Percentiles rank a stretch among this genome's conserved stretches.
Conservation (phyloP, 371 early-diverging fungal species). For the Coemansia sp. region DNA sequence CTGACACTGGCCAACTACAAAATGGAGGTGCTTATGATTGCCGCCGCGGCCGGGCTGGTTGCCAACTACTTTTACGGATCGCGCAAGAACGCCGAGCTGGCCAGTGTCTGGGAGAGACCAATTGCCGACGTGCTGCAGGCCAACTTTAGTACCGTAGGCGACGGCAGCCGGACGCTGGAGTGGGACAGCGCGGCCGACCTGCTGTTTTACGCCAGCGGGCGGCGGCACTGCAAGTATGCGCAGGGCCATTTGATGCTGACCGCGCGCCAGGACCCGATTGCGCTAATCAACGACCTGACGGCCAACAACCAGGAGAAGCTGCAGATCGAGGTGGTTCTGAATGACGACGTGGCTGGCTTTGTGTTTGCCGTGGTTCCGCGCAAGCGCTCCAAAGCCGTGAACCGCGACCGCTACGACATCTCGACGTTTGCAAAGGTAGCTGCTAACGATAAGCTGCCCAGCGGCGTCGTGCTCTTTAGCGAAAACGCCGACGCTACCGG, state of each 20-base stretch:
- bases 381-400: slow-evolving; percentile 54
- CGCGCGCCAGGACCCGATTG: slow-evolving; percentile 50
- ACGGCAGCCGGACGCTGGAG: slow-evolving; percentile 58
- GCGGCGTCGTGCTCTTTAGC: slow-evolving; percentile 25
- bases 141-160: slow-evolving; percentile 71
- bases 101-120: slow-evolving; percentile 26
- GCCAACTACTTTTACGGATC: slow-evolving; percentile 51
- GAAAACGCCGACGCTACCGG: slow-evolving; percentile 35
- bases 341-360: slow-evolving; percentile 55
- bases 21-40: slow-evolving; percentile 25
- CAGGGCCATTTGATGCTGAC: slow-evolving; percentile 65
- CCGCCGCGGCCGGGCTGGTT: slow-evolving; percentile 24
- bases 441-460: slow-evolving; percentile 12
- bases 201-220: slow-evolving; percentile 70
- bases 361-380: slow-evolving; percentile 68
- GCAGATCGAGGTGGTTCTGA: slow-evolving; percentile 50
- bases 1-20: slow-evolving; percentile 31
- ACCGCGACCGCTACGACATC: slow-evolving; percentile 67
- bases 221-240: slow-evolving; percentile 65
- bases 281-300: slow-evolving; percentile 25
- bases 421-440: slow-evolving; percentile 31
- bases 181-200: slow-evolving; percentile 72
- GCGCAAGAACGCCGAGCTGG: slow-evolving; percentile 26
- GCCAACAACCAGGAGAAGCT: slow-evolving; percentile 42
- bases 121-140: slow-evolving; percentile 29